phyloP scores from a whole-genome alignment of 805 yeast genomes.

The Yamadazyma philogaea region DNA sequence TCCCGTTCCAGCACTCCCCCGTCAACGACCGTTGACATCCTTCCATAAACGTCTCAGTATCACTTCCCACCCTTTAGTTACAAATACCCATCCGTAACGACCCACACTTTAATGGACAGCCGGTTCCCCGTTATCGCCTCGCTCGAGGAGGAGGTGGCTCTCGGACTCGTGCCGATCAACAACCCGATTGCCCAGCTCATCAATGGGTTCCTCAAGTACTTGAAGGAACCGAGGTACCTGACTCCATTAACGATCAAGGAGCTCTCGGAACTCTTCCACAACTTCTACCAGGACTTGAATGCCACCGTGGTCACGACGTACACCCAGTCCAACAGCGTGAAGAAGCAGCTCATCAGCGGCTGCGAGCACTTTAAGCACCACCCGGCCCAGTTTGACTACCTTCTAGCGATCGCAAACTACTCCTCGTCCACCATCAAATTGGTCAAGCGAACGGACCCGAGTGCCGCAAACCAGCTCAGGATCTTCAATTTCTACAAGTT shows the following conservation, averaged over 20 bases:
- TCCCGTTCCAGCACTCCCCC: too few species aligned
- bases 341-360: constrained; percentile 34
- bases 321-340: constrained; percentile 37
- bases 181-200: constrained; percentile 6
- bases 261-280: constrained; percentile 30
- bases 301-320: constrained; percentile 29
- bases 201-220: constrained; percentile 22
- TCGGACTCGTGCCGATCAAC: not conserved
- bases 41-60: too few species aligned
- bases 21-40: too few species aligned
- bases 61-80: too few species aligned
- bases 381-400: constrained; percentile 35
- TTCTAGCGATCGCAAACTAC: constrained; percentile 41
- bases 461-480: constrained; percentile 37
- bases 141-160: constrained; percentile 3
- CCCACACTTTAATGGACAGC: not conserved
- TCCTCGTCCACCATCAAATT: constrained; percentile 34
- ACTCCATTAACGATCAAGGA: constrained; percentile 37
- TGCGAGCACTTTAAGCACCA: constrained; percentile 27
- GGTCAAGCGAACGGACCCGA: constrained; percentile 33
- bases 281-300: constrained; percentile 38
- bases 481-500: constrained; percentile 42
- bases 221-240: constrained; percentile 43
- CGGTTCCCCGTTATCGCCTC: not conserved
- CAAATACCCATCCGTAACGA: too few species aligned